Base-by-base conservation (phyloP, 805 yeast genomes). In the Saccharomyces eubayanus region DNA sequence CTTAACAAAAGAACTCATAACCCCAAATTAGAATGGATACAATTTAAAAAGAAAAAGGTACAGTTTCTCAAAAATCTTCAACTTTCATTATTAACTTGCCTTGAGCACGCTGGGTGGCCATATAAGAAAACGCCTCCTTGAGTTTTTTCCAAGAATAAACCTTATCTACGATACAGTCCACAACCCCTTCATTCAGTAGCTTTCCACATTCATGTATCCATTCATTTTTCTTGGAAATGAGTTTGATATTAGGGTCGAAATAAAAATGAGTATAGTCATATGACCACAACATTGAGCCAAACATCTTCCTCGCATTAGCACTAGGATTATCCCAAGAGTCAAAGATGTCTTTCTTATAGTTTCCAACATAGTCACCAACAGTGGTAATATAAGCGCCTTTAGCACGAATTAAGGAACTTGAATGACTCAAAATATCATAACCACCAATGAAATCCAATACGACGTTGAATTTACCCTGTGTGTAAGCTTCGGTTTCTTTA, bases 371-470 rank as follows among this genome's bases (percentile, higher is more conserved):
- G 59, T 85, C 90, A 14, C 96, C 96, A 11, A 77, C 81, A 29
- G 85, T 75, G 5, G 87, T 78, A 8, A 79, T 69, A 61, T 78
- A 87, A 43, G 75, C 70, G 16, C 83, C 80, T 5, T 81, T 79
- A 48, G 73, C 68, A 31, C 71, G 77, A 53, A 86, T 68, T 28
- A 76, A 73, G 31, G 71, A 59, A 9, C 67, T 61, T 28, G 80
- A 72, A 41, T 77, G 71, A 6, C 68, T 56, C 28, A 82, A 65
- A 5, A 85, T 74, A 31, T 79, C 81, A 48, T 74, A 73, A 46
- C 87, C 87, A 45, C 96, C 94, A 50, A 82, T 78, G 56, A 84
- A 77, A 69, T 89, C 96, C 11, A 85, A 62, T n/a, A 87, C 79
- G 5, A 79, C 62, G 62, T 85, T 87, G 62, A 82, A 88, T 59